These are phyloP conservation scores for Ophiostoma perfectum DNA, from an alignment of 2,329 filamentous ascomycete genomes.

Conservation along the genomic window DNA sequence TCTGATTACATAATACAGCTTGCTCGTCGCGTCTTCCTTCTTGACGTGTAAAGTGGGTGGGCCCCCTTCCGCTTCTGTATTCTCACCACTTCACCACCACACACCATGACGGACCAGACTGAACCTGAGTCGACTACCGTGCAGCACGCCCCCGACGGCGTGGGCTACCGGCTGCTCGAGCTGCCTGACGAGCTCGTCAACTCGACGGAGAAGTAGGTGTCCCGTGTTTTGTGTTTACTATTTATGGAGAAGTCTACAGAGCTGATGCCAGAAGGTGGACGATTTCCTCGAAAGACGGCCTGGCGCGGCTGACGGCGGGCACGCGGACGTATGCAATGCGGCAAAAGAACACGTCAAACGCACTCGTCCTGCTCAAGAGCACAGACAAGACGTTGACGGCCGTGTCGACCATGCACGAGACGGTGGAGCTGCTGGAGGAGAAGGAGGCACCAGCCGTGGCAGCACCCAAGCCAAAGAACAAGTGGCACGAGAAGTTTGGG, in stretches of 20 bases:
- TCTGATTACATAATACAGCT: neutral
- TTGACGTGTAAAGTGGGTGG: conserved; percentile 11
- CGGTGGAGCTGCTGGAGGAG: conserved; percentile 53
- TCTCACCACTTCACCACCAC: neutral
- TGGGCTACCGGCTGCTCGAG: conserved; percentile 57
- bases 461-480: conserved; percentile 40
- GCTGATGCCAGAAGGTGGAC: conserved; percentile 25
- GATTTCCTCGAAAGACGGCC: conserved; percentile 43
- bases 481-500: conserved; percentile 58
- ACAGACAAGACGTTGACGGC: conserved; percentile 38
- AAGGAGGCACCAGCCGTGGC: conserved; percentile 19
- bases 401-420: conserved; percentile 56
- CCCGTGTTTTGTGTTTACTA: conserved; percentile 1
- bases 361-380: conserved; percentile 49
- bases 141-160: conserved; percentile 43
- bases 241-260: neutral
- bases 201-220: conserved; percentile 44
- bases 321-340: conserved; percentile 53
- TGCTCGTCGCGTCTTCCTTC: neutral
- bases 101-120: neutral
- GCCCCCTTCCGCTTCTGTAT: neutral
- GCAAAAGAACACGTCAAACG: conserved; percentile 64
- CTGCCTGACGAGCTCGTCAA: conserved; percentile 54
- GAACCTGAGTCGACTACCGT: conserved; percentile 41
- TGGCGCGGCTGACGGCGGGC: conserved; percentile 50